Conservation (phyloP, 345 rosid genomes). For the Gossypium herbaceum region DNA sequence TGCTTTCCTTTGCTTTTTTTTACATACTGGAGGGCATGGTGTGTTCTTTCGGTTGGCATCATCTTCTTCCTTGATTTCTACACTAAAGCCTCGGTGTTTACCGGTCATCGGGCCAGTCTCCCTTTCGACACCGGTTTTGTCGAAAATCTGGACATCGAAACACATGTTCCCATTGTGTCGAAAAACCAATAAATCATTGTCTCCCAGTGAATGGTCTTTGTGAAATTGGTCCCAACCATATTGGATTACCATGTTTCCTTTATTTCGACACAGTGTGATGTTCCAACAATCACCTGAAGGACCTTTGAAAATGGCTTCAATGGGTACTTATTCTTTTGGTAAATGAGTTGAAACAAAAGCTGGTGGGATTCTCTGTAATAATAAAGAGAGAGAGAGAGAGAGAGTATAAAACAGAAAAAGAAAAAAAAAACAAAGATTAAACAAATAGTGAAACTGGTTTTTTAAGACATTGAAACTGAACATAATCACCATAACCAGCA, state of each 20-base stretch:
- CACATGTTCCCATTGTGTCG: conserved; percentile 9
- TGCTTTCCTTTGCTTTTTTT: background rate
- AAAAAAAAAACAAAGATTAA: too few relatives aligned
- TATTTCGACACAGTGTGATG: background rate
- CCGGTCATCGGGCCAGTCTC: background rate
- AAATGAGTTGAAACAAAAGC: background rate
- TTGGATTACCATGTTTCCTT: background rate
- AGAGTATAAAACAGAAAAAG: background rate
- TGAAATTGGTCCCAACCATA: conserved; percentile 25
- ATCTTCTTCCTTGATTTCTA: background rate
- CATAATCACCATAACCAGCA: too few relatives aligned
- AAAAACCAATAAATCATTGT: conserved; percentile 15
- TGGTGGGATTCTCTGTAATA: background rate
- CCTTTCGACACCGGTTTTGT: background rate
- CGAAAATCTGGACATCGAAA: conserved; percentile 19
- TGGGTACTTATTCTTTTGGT: background rate
- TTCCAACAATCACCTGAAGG: conserved; percentile 15
- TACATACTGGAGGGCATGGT: too few relatives aligned
- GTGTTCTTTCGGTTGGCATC: too few relatives aligned
- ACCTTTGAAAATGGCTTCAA: conserved; percentile 8
- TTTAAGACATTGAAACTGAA: too few relatives aligned
- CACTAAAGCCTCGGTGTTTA: background rate
- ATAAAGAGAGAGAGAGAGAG: background rate
- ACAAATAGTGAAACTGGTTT: too few relatives aligned
- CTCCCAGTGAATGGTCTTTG: conserved; percentile 10